These are phyloP conservation scores for Solanum arcanum DNA, from an alignment of 257 asterid genomes.

Conservation along the genomic window DNA sequence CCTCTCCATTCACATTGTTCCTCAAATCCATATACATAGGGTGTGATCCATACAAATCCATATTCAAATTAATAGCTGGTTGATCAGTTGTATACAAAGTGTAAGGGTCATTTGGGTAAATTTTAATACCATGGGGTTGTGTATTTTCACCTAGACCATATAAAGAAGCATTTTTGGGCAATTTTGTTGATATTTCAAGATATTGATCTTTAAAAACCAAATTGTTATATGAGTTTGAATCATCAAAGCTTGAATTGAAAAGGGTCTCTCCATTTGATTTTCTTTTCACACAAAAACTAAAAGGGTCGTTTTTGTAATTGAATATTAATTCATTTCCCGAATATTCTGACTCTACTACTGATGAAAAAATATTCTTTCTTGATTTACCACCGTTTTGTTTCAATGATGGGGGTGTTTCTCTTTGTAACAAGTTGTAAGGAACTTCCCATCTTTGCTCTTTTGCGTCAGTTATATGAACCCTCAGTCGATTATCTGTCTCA, in stretches of 20 bases:
- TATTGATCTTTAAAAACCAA: constrained; percentile 67
- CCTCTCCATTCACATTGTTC: neutral
- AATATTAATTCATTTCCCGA: neutral
- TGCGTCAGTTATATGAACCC: neutral
- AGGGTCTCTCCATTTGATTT: constrained; percentile 24
- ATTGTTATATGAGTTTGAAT: constrained; percentile 1
- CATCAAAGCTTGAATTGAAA: constrained; percentile 17
- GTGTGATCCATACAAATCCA: constrained; percentile 78
- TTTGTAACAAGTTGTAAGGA: neutral
- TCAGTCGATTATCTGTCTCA: neutral
- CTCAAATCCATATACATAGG: constrained; percentile 51
- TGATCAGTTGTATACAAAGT: constrained; percentile 74
- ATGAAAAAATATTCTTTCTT: neutral
- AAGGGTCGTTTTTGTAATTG: constrained; percentile 14
- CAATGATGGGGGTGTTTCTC: neutral
- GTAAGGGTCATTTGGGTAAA: constrained; percentile 55
- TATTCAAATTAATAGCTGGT: constrained; percentile 32
- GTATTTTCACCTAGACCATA: constrained; percentile 94
- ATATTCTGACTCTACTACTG: neutral
- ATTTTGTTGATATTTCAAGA: constrained; percentile 65
- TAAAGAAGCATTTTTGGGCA: constrained; percentile 31
- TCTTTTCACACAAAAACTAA: constrained; percentile 27
- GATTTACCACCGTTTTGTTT: neutral
- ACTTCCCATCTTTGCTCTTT: constrained; percentile 2
- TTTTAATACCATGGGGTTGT: constrained; percentile 36